phyloP scores from a whole-genome alignment of 2,329 filamentous ascomycete genomes.

The Alternaria dauci region DNA sequence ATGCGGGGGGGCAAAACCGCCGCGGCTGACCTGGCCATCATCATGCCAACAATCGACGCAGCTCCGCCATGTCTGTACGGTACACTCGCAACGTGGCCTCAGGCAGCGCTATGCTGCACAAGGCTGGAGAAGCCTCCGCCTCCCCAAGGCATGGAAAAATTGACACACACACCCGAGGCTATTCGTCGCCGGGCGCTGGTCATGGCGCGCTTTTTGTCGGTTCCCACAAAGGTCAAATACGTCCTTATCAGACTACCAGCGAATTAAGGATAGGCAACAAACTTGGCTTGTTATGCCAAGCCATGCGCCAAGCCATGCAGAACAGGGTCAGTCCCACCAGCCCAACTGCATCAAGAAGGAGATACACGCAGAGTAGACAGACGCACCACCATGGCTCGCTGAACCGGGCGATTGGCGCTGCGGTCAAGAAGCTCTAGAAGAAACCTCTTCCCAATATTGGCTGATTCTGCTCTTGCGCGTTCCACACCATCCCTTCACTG shows the following conservation, averaged over 20 bases:
- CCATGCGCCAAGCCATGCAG: slow-evolving; percentile 24
- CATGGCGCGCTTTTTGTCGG: slow-evolving; percentile 16
- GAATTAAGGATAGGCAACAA: slow-evolving; percentile 19
- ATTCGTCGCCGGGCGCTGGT: neutral
- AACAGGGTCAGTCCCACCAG: slow-evolving; percentile 21
- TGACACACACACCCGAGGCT: neutral
- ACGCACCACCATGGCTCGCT: slow-evolving; percentile 19
- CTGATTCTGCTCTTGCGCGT: slow-evolving; percentile 12
- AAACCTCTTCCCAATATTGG: slow-evolving; percentile 16
- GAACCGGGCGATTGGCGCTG: slow-evolving; percentile 33
- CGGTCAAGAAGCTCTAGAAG: slow-evolving; percentile 26
- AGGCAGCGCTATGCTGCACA: neutral
- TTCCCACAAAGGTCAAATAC: slow-evolving; percentile 17
- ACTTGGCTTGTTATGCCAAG: slow-evolving; percentile 28
- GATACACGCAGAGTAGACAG: slow-evolving; percentile 26
- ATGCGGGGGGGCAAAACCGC: slow-evolving; percentile 11
- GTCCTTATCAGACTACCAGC: slow-evolving; percentile 21
- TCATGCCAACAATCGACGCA: neutral
- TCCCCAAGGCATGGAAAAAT: neutral
- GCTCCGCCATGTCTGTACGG: neutral
- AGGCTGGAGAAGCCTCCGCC: neutral
- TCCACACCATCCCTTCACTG: slow-evolving; percentile 26
- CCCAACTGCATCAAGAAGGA: slow-evolving; percentile 31
- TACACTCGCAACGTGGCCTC: neutral
- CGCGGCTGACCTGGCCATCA: slow-evolving; percentile 2